Percentiles rank a stretch among this genome's conserved stretches.
phyloP scores from a whole-genome alignment of 2,329 filamentous ascomycete genomes.

The Sarocladium kiliense region DNA sequence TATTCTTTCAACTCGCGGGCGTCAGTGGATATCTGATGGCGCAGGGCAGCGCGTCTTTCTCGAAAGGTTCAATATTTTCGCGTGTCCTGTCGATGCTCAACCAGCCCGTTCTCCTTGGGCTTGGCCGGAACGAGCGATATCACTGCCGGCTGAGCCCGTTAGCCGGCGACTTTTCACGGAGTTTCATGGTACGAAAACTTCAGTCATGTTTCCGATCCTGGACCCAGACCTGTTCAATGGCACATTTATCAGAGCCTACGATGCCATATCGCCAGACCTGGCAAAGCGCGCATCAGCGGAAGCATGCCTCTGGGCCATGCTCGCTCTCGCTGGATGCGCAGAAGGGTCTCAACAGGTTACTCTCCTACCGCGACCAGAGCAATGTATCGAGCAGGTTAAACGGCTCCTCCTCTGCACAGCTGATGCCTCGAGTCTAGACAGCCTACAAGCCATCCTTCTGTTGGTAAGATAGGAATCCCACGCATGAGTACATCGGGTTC shows the following conservation, averaged over 20 bases:
- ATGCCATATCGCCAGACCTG: neutral
- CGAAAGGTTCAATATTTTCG: slow-evolving; percentile 7
- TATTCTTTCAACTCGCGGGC: slow-evolving; percentile 11
- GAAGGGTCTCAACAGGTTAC: neutral
- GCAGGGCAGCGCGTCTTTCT: slow-evolving; percentile 6
- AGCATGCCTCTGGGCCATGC: slow-evolving; percentile 14
- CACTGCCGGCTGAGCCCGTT: slow-evolving; percentile 1
- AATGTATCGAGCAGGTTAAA: slow-evolving; percentile 7
- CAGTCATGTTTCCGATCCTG: slow-evolving; percentile 8
- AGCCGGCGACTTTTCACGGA: neutral
- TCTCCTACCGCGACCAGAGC: neutral
- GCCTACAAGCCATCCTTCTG: slow-evolving; percentile 12
- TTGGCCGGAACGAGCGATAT: neutral
- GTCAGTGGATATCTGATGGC: slow-evolving; percentile 12
- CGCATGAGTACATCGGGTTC: neutral
- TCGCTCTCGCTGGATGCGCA: slow-evolving; percentile 6
- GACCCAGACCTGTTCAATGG: slow-evolving; percentile 8
- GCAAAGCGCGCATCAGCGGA: slow-evolving; percentile 10
- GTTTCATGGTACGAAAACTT: slow-evolving; percentile 6
- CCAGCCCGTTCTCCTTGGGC: neutral
- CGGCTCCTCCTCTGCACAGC: neutral
- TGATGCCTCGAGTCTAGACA: slow-evolving; percentile 9
- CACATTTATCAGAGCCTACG: slow-evolving; percentile 11
- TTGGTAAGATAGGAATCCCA: slow-evolving; percentile 10
- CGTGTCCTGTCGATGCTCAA: neutral